phyloP scores from a whole-genome alignment of 73 alveolate genomes.

The Uronychia setigera region DNA sequence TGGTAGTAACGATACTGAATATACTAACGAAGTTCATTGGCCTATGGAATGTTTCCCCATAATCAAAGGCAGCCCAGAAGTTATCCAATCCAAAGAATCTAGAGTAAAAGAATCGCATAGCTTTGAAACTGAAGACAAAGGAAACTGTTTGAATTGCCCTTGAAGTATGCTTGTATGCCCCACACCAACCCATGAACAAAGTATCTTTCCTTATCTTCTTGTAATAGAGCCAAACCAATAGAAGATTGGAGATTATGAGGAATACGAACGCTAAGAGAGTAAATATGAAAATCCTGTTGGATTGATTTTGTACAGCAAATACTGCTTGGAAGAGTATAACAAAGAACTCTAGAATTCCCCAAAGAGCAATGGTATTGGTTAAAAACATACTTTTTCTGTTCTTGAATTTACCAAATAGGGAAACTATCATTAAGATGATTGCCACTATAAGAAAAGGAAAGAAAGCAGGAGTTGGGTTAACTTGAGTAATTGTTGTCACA shows the following conservation, averaged over 20 bases:
- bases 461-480: neutral
- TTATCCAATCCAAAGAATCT: conserved; percentile 24
- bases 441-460: conserved; percentile 22
- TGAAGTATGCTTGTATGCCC: neutral
- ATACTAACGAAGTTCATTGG: conserved; percentile 33
- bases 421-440: neutral
- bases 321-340: neutral
- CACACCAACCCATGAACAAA: conserved; percentile 16
- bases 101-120: conserved; percentile 29
- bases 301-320: neutral
- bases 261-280: conserved; percentile 1
- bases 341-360: conserved; percentile 38
- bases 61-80: conserved; percentile 48
- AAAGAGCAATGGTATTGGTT: conserved; percentile 14
- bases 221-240: neutral
- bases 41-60: conserved; percentile 29
- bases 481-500: neutral
- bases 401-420: neutral
- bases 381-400: conserved; percentile 19
- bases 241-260: conserved; percentile 8
- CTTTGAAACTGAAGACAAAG: conserved; percentile 18
- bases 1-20: conserved; percentile 23
- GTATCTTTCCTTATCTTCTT: conserved; percentile 13
- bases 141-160: conserved; percentile 4
- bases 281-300: neutral